Evolutionary conservation across 352 stramenopile species (phyloP).

Genomic region (Bremia lactucae): DNA sequence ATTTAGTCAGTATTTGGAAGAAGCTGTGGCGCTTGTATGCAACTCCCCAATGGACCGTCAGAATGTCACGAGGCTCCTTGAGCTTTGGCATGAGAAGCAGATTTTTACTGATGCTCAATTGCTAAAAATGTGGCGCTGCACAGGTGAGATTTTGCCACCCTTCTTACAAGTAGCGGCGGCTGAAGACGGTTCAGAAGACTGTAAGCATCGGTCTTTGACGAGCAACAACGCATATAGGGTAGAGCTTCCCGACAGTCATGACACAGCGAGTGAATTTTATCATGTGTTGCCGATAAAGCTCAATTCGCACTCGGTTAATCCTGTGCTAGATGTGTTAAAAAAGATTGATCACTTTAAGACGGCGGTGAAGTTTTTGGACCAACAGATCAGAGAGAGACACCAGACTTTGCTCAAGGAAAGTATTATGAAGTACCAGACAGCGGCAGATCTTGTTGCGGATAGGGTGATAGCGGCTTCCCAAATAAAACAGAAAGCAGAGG

Average conservation of each 20-base stretch:
- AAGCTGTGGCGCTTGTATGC: constrained; percentile 72
- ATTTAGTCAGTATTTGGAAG: constrained; percentile 38
- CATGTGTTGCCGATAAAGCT: constrained; percentile 63
- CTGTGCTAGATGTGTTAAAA: constrained; percentile 64
- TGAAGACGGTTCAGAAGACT: constrained; percentile 4
- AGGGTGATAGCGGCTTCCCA: constrained; percentile 30
- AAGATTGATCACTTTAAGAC: constrained; percentile 72
- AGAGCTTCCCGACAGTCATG: constrained; percentile 24
- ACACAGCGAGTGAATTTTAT: constrained; percentile 19
- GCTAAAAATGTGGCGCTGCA: constrained; percentile 68
- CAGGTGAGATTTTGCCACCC: constrained; percentile 50
- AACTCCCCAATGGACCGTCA: constrained; percentile 78
- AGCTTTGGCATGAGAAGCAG: constrained; percentile 71
- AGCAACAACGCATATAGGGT: constrained; percentile 5
- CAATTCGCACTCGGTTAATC: constrained; percentile 66
- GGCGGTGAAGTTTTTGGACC: constrained; percentile 52
- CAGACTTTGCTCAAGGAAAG: constrained; percentile 44
- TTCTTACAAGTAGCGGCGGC: constrained; percentile 30
- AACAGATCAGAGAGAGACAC: constrained; percentile 44
- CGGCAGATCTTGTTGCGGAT: constrained; percentile 44
- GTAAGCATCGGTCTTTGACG: constrained; percentile 1
- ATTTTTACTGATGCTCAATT: constrained; percentile 45
- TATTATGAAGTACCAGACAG: constrained; percentile 33
- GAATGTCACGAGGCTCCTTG: constrained; percentile 57
- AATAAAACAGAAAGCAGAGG: constrained; percentile 47